These are phyloP conservation scores for Yarrowia osloensis DNA, from an alignment of 805 yeast species.

Conservation along the genomic window DNA sequence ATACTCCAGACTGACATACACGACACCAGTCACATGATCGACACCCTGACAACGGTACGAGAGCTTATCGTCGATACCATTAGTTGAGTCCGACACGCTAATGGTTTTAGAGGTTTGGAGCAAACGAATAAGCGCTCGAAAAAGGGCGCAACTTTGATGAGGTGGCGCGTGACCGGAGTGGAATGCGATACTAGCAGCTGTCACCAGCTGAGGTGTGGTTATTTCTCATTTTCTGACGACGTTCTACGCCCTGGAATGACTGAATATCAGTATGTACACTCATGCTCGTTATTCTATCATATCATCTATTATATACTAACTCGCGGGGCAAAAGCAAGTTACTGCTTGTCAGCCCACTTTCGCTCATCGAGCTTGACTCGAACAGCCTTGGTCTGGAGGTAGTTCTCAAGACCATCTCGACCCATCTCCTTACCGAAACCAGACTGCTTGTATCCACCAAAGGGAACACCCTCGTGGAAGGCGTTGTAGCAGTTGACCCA, in stretches of 20 bases:
- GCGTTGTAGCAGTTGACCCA: constrained; percentile 72
- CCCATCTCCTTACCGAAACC: constrained; percentile 85
- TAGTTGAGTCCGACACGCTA: neutral
- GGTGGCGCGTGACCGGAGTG: no score
- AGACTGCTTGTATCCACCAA: constrained; percentile 78
- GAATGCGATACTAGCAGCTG: no score
- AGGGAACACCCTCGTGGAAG: constrained; percentile 66
- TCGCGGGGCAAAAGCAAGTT: neutral
- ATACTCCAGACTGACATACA: neutral
- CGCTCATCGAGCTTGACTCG: constrained; percentile 49
- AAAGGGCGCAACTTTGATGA: no score
- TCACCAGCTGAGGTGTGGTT: no score
- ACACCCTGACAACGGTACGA: neutral
- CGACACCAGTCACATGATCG: neutral
- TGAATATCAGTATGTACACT: no score
- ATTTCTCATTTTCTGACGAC: no score
- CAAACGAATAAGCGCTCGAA: no score
- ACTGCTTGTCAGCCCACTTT: constrained; percentile 28
- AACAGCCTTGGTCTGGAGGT: constrained; percentile 75
- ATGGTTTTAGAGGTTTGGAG: no score
- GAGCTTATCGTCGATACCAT: constrained; percentile 3
- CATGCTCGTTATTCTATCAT: neutral
- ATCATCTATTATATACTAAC: neutral
- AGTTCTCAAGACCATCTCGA: constrained; percentile 66
- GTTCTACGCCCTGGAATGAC: no score